Percentiles rank a stretch among this genome's conserved stretches.
phyloP scores from a whole-genome alignment of 306 rosid species.

The Castanea crenata region DNA sequence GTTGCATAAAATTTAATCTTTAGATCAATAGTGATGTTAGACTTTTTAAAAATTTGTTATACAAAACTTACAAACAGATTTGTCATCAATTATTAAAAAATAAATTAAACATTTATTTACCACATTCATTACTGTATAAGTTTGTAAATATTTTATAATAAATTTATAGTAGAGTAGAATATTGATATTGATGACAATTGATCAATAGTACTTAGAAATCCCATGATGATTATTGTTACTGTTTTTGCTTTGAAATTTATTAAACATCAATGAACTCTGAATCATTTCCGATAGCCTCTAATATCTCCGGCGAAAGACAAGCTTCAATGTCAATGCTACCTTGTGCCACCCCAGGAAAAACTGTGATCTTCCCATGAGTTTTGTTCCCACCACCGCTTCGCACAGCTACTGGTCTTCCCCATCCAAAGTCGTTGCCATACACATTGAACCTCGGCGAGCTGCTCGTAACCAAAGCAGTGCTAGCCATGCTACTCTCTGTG shows the following conservation, averaged over 20 bases:
- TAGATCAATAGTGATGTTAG: no score
- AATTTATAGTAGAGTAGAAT: no score
- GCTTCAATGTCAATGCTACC: not conserved
- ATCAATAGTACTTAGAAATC: no score
- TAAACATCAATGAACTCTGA: not conserved
- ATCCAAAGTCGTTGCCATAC: not conserved
- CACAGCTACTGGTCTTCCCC: not conserved
- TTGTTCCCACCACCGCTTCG: not conserved
- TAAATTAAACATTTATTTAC: no score
- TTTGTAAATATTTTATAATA: no score
- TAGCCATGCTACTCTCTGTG: not conserved
- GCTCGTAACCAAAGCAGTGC: not conserved
- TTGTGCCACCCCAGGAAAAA: not conserved
- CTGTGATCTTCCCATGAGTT: not conserved
- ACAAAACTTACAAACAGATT: no score
- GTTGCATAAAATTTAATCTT: no score
- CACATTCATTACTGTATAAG: no score
- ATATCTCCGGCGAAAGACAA: not conserved
- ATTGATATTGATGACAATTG: no score
- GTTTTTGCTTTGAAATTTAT: not conserved
- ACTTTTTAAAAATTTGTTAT: no score
- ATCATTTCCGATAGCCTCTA: not conserved
- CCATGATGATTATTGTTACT: no score
- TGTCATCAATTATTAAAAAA: no score
- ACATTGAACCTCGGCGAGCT: constrained; percentile 1